Base-by-base conservation (phyloP, 2,329 filamentous ascomycete genomes). In the Botrytis fragariae region DNA sequence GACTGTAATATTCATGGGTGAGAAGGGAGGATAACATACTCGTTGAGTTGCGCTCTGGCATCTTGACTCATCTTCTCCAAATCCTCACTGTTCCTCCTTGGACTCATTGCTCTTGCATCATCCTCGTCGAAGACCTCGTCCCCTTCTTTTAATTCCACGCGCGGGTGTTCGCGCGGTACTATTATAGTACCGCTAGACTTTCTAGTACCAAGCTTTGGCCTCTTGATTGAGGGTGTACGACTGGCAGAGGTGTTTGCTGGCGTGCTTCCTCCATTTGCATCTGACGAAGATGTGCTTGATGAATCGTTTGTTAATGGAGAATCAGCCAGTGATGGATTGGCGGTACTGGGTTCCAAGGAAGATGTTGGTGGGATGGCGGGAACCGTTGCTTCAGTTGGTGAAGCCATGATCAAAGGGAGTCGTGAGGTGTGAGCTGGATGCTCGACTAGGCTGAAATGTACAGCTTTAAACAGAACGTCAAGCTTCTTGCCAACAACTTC, bases 41-140 rank as follows among this genome's bases (percentile, higher is more conserved):
- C 79, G 70, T 78, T 79, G 77, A 91, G 82, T 78, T 91, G 89
- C 77, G 88, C 87, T 72, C 95, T 87, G 54, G 95, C 94, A 80
- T 95, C 93, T 79, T 93, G 91, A 78, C 94, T 92, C 82, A 98
- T 88, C 80, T 91, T 91, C 82, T 97, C 93, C 71, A 98, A 89
- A 81, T 98, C 95, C 80, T 96, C 94, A 79, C 92, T 97, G 76
- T 94, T 97, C 79, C 95, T 87, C 78, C 95, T 87, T 3, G 95
- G 95, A 81, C 95, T 98, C 95, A 99, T 98, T 75, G 94, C 93
- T 79, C 95, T 87, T 75, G 96, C 95, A 82, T 98, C 95, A 81
- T 94, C 92, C 37, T 94, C 92, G 39, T 94, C 93, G 78, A 94
- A 93, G 10, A 78, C 76, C 76, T 82, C 81, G 76, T 93, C 88